A percentile compares a stretch with the other conserved stretches of the same genome.
Conservation (phyloP, 2,329 filamentous ascomycete genomes). For the Monosporascus ibericus region DNA sequence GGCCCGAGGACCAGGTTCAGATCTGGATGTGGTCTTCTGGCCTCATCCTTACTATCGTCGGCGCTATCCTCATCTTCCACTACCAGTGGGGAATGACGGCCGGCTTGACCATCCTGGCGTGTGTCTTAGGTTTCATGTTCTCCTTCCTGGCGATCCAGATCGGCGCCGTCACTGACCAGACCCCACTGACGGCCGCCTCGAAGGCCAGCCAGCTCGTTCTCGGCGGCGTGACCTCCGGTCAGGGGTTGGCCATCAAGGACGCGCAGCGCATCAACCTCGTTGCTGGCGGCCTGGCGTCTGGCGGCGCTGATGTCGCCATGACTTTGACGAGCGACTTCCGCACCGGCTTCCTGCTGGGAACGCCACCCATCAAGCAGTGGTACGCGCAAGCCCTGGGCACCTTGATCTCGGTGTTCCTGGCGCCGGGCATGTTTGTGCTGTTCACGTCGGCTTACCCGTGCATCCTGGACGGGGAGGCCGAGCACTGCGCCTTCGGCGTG, state of each 20-base stretch:
- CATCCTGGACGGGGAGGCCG: constrained; percentile 44
- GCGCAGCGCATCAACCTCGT: constrained; percentile 62
- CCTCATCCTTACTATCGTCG: constrained; percentile 41
- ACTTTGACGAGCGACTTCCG: constrained; percentile 58
- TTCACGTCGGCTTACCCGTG: constrained; percentile 65
- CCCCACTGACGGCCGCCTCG: constrained; percentile 59
- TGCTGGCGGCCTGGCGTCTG: constrained; percentile 52
- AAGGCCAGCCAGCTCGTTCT: constrained; percentile 66
- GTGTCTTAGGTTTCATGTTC: constrained; percentile 54
- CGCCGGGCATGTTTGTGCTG: constrained; percentile 61
- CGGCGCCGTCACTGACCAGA: constrained; percentile 53
- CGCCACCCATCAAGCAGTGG: constrained; percentile 60
- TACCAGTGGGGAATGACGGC: constrained; percentile 50
- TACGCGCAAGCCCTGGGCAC: constrained; percentile 58
- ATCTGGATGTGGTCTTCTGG: constrained; percentile 47
- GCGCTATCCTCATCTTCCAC: constrained; percentile 44
- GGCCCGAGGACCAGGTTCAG: constrained; percentile 39
- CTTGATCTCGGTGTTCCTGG: constrained; percentile 59
- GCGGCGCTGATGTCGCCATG: constrained; percentile 47
- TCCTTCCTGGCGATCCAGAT: constrained; percentile 57
- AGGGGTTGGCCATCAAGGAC: constrained; percentile 39
- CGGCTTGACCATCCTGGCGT: constrained; percentile 49
- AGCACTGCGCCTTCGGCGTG: constrained; percentile 52
- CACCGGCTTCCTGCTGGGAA: constrained; percentile 60
- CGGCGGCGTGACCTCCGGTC: constrained; percentile 55